Evolutionary conservation across 1,284 basidiomycete species (phyloP).

Genomic region (Cutaneotrichosporon cyanovorans): DNA sequence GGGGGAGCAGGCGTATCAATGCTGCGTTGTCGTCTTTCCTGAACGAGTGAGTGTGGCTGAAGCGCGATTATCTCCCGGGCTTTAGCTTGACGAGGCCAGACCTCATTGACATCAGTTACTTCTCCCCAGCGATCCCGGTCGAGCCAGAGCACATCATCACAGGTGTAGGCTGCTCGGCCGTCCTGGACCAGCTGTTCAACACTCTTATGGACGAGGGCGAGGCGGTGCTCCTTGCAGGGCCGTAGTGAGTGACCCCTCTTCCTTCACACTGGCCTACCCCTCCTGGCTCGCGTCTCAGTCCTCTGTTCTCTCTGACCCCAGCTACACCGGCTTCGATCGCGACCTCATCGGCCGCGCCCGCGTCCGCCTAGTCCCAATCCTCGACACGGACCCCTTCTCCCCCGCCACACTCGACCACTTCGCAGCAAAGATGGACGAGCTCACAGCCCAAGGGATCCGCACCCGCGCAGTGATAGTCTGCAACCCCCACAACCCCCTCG

Average conservation of each 20-base stretch:
- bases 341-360: slow-evolving; percentile 35
- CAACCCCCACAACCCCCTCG: slow-evolving; percentile 48
- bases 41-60: slow-evolving; percentile 25
- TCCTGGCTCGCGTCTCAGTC: neutral
- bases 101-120: slow-evolving; percentile 20
- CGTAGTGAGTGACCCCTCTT: slow-evolving; percentile 25
- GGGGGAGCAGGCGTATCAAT: slow-evolving; percentile 40
- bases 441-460: slow-evolving; percentile 21
- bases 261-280: no score
- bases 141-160: slow-evolving; percentile 39
- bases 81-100: no score
- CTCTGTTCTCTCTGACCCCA: slow-evolving; percentile 13
- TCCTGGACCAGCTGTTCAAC: slow-evolving; percentile 45
- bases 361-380: slow-evolving; percentile 34
- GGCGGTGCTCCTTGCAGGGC: slow-evolving; percentile 40
- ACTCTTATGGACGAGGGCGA: slow-evolving; percentile 46
- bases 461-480: slow-evolving; percentile 42
- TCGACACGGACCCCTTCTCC: slow-evolving; percentile 29
- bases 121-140: slow-evolving; percentile 28
- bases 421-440: slow-evolving; percentile 24
- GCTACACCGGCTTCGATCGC: slow-evolving; percentile 43
- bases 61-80: neutral
- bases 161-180: slow-evolving; percentile 39
- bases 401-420: slow-evolving; percentile 27
- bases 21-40: slow-evolving; percentile 33